phyloP scores from a whole-genome alignment of 192 early-diverging fungal genomes.

The Backusella psychrophila region DNA sequence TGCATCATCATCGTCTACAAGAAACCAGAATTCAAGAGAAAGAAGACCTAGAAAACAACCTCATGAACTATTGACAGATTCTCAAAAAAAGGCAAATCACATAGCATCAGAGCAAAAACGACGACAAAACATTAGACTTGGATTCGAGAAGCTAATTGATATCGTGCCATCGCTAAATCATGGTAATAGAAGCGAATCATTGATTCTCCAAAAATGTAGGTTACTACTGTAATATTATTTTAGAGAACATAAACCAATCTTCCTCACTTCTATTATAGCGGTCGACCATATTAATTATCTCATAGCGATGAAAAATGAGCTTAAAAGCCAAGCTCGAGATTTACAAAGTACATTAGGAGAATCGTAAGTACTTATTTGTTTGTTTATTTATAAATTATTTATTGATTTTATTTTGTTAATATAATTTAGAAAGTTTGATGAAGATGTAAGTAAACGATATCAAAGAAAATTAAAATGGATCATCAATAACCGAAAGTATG shows the following conservation, averaged over 20 bases:
- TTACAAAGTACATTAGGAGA: conserved; percentile 47
- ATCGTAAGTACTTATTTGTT: conserved; percentile 16
- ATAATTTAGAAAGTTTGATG: conserved; percentile 7
- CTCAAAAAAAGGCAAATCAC: conserved; percentile 78
- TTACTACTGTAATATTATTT: conserved; percentile 1
- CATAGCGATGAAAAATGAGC: conserved; percentile 52
- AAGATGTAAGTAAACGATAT: conserved; percentile 15
- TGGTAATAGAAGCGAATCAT: conserved; percentile 60
- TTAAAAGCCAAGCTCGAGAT: conserved; percentile 46
- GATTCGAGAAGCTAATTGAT: conserved; percentile 72
- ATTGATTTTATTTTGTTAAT: neutral
- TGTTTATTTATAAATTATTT: neutral
- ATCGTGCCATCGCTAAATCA: conserved; percentile 66
- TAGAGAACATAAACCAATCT: neutral
- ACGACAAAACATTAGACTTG: conserved; percentile 70
- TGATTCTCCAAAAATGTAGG: conserved; percentile 59
- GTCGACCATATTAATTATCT: conserved; percentile 75
- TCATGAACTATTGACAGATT: conserved; percentile 61
- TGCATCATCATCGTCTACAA: neutral
- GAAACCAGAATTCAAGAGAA: neutral
- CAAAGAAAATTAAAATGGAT: neutral
- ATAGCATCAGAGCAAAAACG: conserved; percentile 81
- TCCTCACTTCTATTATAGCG: conserved; percentile 33
- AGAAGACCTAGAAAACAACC: conserved; percentile 10
- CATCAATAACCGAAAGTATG: neutral